A percentile compares a stretch with the other conserved stretches of the same genome.
phyloP scores from a whole-genome alignment of 202 grass and related monocot genomes.

The Schoenoplectus tabernaemontani region DNA sequence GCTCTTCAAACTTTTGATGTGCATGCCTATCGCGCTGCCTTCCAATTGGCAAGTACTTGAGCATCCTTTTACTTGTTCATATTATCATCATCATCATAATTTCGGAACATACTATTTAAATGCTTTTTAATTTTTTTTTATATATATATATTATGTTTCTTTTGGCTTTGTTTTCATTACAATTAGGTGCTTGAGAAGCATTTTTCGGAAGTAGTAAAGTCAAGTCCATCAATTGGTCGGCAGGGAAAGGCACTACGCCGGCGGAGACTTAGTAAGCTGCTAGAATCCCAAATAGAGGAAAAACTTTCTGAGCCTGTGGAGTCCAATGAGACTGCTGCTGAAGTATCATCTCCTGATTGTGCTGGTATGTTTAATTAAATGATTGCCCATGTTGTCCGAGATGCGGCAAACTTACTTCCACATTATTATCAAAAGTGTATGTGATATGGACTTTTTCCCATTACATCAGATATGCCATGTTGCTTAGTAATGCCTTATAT shows the following conservation, averaged over 20 bases:
- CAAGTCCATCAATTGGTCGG: constrained; percentile 79
- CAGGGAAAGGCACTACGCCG: constrained; percentile 81
- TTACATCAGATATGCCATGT: neutral
- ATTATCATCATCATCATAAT: constrained; percentile 19
- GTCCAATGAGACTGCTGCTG: constrained; percentile 19
- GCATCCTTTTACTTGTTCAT: neutral
- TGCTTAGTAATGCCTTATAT: neutral
- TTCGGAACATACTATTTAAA: neutral
- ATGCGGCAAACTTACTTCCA: neutral
- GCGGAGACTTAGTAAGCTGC: constrained; percentile 47
- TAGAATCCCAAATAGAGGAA: constrained; percentile 39
- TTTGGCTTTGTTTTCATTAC: constrained; percentile 24
- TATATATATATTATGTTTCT: neutral
- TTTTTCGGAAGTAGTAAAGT: constrained; percentile 54
- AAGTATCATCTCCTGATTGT: constrained; percentile 10
- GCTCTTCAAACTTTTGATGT: constrained; percentile 76
- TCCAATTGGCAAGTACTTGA: constrained; percentile 60
- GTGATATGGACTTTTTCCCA: neutral
- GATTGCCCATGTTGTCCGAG: neutral
- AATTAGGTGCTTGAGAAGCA: constrained; percentile 63
- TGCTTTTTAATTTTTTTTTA: neutral
- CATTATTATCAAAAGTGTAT: neutral
- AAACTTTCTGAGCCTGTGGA: constrained; percentile 7
- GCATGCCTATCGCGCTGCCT: constrained; percentile 81
- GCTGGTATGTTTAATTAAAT: constrained; percentile 7